Conservation (phyloP, 768 basidiomycete species). For the Clitopilus hobsonii region DNA sequence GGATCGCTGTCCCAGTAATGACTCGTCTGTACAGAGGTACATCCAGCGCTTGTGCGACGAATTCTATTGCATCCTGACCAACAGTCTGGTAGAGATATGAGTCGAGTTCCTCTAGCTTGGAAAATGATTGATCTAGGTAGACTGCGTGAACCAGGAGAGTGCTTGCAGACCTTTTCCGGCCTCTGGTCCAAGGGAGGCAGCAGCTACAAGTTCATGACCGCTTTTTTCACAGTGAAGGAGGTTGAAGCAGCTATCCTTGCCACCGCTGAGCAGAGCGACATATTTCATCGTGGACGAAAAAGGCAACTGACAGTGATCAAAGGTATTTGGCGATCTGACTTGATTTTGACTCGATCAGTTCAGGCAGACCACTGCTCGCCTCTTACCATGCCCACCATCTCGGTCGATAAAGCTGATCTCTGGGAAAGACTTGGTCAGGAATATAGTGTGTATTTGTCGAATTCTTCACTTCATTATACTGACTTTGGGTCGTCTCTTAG, state of each 20-base stretch:
- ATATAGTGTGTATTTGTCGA: constrained; percentile 54
- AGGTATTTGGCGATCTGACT: constrained; percentile 14
- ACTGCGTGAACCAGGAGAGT: constrained; percentile 13
- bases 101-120: constrained; percentile 86
- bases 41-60: constrained; percentile 79
- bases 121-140: constrained; percentile 14
- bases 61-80: constrained; percentile 87
- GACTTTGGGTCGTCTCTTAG: constrained; percentile 35
- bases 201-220: constrained; percentile 82
- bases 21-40: constrained; percentile 81
- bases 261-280: constrained; percentile 91
- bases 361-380: constrained; percentile 13
- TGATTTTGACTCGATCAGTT: constrained; percentile 4
- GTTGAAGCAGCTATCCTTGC: constrained; percentile 97
- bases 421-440: constrained; percentile 79
- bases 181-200: constrained; percentile 83
- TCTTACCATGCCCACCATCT: constrained; percentile 81
- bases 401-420: constrained; percentile 94
- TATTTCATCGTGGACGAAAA: constrained; percentile 65
- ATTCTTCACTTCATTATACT: constrained; percentile 6
- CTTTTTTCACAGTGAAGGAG: constrained; percentile 83
- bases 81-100: constrained; percentile 99
- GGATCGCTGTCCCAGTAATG: constrained; percentile 77
- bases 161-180: constrained; percentile 72
- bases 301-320: constrained; percentile 7